Evolutionary conservation across 805 yeast species (phyloP), one percentile per base, ranked within the genome.

Genomic region (Ogataea angusta): DNA sequence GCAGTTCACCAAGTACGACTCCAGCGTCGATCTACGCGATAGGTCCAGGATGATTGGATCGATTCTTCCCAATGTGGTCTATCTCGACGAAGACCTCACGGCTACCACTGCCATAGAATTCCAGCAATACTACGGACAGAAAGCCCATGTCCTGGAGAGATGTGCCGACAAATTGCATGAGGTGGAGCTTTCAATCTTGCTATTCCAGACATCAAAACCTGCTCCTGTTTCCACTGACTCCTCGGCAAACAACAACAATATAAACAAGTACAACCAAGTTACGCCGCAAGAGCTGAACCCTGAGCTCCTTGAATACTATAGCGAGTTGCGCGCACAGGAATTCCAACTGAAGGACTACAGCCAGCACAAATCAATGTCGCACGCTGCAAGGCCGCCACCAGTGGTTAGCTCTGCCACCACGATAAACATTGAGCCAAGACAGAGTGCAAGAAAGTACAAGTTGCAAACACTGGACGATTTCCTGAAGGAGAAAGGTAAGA

Each of bases 391-490:
- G 7, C 25, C 21, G n/a, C 16, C 38, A 4, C 21, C 9, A 30
- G 35, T 30, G 19, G 13, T 22, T 4, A 17, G 3, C 9, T 19
- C 43, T 6, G 21, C 15, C n/a, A 7, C 31, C 7, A 19, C 38
- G 8, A n/a, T 27, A 10, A 25, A 14, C 10, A 17, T 29, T 4
- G 33, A 6, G 1, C 17, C 45, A 6, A 16, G 18, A 8, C 34
- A 45, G 5, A 47, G 53, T 14, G 51, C 52, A 22, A 66, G 62
- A 47, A 70, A 67, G 39, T 82, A 78, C 53, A 74, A 76, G 44
- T 61, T 85, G 27, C 95, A 87, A 59, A 84, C 90, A 42, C 64
- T 90, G 42, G 97, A 90, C 55, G 98, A 90, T 46, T 90, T 90
- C 59, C 80, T 90, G 30, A 51, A 30, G 15, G 46, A 40, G 16